These are phyloP conservation scores for Zancudomyces culisetae DNA, from an alignment of 371 early-diverging fungal species.

Conservation along the genomic window DNA sequence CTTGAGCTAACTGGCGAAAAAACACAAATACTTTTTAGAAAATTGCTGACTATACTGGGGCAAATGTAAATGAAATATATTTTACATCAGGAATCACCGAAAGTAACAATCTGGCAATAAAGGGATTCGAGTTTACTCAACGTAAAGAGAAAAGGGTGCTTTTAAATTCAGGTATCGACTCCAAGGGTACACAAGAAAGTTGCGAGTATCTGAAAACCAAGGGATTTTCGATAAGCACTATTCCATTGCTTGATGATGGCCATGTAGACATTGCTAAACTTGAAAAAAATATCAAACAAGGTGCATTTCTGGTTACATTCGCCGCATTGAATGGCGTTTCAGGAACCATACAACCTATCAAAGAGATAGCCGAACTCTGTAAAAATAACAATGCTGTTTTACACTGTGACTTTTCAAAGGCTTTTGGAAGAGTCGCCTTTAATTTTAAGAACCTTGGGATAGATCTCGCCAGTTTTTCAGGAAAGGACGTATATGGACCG, in stretches of 20 bases:
- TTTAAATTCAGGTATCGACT: neutral
- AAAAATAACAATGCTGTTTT: neutral
- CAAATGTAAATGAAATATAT: neutral
- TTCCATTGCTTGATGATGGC: neutral
- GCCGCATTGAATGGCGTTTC: neutral
- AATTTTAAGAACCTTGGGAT: neutral
- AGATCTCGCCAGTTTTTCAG: neutral
- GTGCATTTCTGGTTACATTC: neutral
- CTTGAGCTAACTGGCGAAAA: no score
- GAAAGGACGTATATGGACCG: neutral
- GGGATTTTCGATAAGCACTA: neutral
- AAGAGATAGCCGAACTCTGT: neutral
- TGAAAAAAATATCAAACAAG: neutral
- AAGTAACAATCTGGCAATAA: neutral
- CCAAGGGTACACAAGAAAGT: neutral
- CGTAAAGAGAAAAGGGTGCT: neutral
- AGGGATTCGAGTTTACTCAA: neutral
- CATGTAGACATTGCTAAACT: neutral
- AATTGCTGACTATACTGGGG: neutral
- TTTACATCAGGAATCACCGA: neutral
- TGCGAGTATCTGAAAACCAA: neutral
- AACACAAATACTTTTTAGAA: no score
- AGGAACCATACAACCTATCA: neutral
- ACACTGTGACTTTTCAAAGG: neutral
- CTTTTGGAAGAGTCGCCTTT: neutral